Percentiles rank a stretch among this genome's conserved stretches.
Evolutionary conservation across 345 rosid genomes (phyloP).

Genomic region (Melaleuca alternifolia): DNA sequence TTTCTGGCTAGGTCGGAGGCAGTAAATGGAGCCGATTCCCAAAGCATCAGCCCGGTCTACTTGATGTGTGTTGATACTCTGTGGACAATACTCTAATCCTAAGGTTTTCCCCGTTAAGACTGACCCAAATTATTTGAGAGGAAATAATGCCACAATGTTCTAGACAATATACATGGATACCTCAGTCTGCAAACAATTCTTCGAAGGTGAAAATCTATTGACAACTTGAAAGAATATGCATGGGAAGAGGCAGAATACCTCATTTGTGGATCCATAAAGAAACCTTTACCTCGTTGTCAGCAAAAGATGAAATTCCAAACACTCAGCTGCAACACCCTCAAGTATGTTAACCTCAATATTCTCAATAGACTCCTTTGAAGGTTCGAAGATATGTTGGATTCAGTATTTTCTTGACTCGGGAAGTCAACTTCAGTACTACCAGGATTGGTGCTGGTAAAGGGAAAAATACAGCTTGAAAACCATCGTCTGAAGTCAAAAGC

Average conservation of each 20-base stretch:
- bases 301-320: constrained; percentile 53
- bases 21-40: constrained; percentile 89
- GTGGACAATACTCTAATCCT: constrained; percentile 49
- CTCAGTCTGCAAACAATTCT: constrained; percentile 19
- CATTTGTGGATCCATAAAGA: background rate
- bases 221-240: background rate
- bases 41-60: constrained; percentile 85
- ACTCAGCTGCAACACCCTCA: constrained; percentile 63
- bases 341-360: constrained; percentile 53
- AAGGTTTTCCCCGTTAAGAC: constrained; percentile 26
- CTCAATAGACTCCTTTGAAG: constrained; percentile 9
- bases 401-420: constrained; percentile 7
- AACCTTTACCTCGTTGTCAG: constrained; percentile 45
- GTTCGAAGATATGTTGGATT: constrained; percentile 1
- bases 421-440: constrained; percentile 8
- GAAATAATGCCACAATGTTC: too few species aligned
- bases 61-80: constrained; percentile 81
- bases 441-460: constrained; percentile 14
- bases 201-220: background rate
- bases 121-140: too few species aligned
- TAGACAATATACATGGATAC: constrained; percentile 37
- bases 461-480: constrained; percentile 74
- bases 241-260: background rate
- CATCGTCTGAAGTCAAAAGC: constrained; percentile 39
- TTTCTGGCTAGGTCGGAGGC: constrained; percentile 63